Evolutionary conservation across 768 basidiomycete species (phyloP).

Genomic region (Leccinum variicolor): DNA sequence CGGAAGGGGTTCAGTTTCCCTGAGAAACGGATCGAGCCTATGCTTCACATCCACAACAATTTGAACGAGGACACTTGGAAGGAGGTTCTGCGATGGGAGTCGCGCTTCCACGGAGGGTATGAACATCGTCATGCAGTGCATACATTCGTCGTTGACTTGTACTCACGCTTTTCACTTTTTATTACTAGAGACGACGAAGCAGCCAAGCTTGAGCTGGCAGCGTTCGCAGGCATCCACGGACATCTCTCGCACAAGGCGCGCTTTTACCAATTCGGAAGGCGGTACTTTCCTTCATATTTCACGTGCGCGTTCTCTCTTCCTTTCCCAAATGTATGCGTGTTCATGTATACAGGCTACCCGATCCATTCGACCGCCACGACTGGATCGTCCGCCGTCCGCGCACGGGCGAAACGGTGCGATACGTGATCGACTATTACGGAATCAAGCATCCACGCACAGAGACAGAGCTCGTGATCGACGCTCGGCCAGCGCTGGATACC

Average conservation of each 20-base stretch:
- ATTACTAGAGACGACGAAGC: conserved; percentile 3
- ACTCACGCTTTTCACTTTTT: not conserved
- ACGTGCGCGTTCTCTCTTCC: not conserved
- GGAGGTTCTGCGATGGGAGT: conserved; percentile 10
- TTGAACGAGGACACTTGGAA: conserved; percentile 11
- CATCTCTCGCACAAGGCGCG: conserved; percentile 14
- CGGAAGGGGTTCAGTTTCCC: conserved; percentile 8
- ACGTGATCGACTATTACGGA: conserved; percentile 15
- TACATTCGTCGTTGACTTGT: not conserved
- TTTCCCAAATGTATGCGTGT: not conserved
- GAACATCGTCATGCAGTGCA: not conserved
- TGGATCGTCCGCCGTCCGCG: conserved; percentile 11
- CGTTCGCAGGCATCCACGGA: conserved; percentile 13
- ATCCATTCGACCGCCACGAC: conserved; percentile 14
- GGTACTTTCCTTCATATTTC: conserved; percentile 7
- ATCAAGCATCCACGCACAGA: conserved; percentile 4
- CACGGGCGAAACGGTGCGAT: not conserved
- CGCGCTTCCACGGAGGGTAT: conserved; percentile 14
- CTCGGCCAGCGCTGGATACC: conserved; percentile 7
- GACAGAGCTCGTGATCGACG: conserved; percentile 3
- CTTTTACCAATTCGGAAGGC: not conserved
- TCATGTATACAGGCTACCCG: conserved; percentile 3
- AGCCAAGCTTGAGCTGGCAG: conserved; percentile 6
- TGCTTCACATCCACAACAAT: conserved; percentile 10
- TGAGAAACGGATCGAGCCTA: conserved; percentile 1